Base-by-base conservation (phyloP, 108 stramenopile genomes). In the Pseudonitzschia delicatissima region DNA sequence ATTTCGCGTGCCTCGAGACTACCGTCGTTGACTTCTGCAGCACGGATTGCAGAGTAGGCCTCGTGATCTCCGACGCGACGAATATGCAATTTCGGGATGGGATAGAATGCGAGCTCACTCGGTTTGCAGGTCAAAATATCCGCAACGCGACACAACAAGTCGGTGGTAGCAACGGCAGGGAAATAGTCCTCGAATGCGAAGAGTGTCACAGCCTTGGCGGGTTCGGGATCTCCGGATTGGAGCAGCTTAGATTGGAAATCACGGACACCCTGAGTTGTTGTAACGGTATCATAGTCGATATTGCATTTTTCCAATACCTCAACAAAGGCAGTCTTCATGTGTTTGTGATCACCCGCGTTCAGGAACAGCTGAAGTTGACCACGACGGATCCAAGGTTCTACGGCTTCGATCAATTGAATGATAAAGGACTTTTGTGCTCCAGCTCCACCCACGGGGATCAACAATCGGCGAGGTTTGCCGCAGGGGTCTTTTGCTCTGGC, bases 21-120 rank as follows among this genome's bases (percentile, higher is more conserved):
- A 13, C 95, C 95, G 79, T 96, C 92, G 20, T 92, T 92, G 25
- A 91, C 69, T 71, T 96, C 92, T 3, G 82, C 69, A 36, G 95
- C 87, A 42, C 95, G 91, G 44, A 77, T 71, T 15, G 92, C 92
- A 2, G 92, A 94, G 81, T 90, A 87, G 23, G 86, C 88, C 62
- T 96, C 95, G 60, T 96, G 95, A 66, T 96, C 95, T 39, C 95
- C 89, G 26, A 96, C 95, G 45, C 95, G 86, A 64, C 95, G 92
- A 74, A 96, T 92, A 74, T 91, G 88, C 29, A 96, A 74, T 66
- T 94, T 96, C 63, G 95, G 95, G 48, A 93, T 71, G 33, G 87
- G 86, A 61, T 96, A 96, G 71, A 96, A 96, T 28, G 95, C 95
- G 61, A 96, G 64, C 73, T 95, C 94, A 49, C 82, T 84, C 15